Conservation (phyloP, 2,329 filamentous ascomycete species). For the Colletotrichum incanum region DNA sequence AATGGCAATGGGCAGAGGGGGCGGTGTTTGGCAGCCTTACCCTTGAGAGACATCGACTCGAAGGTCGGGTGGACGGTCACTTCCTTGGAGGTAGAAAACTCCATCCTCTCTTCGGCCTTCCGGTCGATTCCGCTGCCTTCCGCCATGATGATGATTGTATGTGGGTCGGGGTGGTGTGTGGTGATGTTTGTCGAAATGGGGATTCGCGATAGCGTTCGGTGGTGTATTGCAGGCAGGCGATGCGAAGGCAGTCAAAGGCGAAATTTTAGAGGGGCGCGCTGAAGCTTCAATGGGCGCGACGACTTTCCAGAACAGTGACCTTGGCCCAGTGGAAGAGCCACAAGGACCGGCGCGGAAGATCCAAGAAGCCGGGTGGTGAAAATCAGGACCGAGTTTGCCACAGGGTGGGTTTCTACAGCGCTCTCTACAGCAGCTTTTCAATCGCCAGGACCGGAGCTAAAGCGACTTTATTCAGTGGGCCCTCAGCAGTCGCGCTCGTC, state of each 20-base stretch:
- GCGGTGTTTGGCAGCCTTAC: constrained; percentile 54
- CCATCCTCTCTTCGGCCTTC: constrained; percentile 95
- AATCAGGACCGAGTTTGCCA: not conserved
- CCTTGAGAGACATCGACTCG: constrained; percentile 96
- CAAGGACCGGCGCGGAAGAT: constrained; percentile 19
- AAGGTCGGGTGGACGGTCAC: constrained; percentile 95
- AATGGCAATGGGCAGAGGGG: not conserved
- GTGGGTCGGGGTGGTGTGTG: not conserved
- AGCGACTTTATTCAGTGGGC: constrained; percentile 41
- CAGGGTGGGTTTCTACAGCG: constrained; percentile 5
- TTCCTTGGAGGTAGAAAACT: constrained; percentile 98
- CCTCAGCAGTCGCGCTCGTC: constrained; percentile 15
- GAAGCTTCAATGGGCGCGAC: constrained; percentile 26
- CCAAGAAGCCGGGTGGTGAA: not conserved
- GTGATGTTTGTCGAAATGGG: constrained; percentile 1
- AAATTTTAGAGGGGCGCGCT: constrained; percentile 42
- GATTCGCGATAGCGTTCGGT: not conserved
- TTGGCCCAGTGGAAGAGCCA: not conserved
- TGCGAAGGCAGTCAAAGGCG: constrained; percentile 2
- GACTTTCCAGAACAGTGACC: not conserved
- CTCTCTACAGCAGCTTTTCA: constrained; percentile 5
- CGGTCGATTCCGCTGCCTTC: constrained; percentile 85
- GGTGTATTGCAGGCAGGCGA: not conserved
- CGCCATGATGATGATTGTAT: constrained; percentile 76
- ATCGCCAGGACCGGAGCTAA: constrained; percentile 30